Conservation (phyloP, 23 red algal genomes). For the Gracilaria gracilis region DNA sequence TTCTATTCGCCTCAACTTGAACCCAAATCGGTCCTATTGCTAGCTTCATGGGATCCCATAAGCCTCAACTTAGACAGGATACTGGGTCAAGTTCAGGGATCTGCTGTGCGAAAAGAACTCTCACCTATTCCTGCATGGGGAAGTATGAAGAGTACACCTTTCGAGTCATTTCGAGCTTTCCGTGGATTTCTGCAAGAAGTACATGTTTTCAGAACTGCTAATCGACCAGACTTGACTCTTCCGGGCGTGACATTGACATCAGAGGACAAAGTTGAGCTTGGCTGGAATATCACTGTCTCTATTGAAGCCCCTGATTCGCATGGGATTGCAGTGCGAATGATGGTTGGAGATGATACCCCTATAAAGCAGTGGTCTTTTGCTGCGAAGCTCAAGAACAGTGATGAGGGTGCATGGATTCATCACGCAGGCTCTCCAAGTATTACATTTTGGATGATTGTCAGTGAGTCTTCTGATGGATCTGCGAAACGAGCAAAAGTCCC, state of each 20-base stretch:
- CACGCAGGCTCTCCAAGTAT: slow-evolving; percentile 36
- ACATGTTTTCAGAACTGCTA: slow-evolving; percentile 24
- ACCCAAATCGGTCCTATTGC: slow-evolving; percentile 11
- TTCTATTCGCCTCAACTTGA: slow-evolving; percentile 52
- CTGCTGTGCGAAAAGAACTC: not conserved
- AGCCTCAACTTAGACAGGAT: slow-evolving; percentile 16
- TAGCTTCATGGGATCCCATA: slow-evolving; percentile 33
- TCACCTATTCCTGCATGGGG: slow-evolving; percentile 35
- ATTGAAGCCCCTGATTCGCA: slow-evolving; percentile 44
- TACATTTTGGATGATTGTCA: slow-evolving; percentile 45
- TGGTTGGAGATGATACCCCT: not conserved
- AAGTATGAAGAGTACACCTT: slow-evolving; percentile 32
- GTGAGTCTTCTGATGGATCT: not conserved
- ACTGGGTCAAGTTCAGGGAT: not conserved
- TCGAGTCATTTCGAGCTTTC: slow-evolving; percentile 49
- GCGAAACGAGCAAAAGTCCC: slow-evolving; percentile 18
- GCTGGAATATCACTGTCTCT: slow-evolving; percentile 47
- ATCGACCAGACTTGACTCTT: slow-evolving; percentile 16
- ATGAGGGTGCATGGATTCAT: slow-evolving; percentile 39
- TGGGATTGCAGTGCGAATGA: slow-evolving; percentile 42
- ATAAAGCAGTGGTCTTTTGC: slow-evolving; percentile 49
- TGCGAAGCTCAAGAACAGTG: not conserved
- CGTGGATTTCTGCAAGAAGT: slow-evolving; percentile 33
- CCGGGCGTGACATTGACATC: slow-evolving; percentile 25
- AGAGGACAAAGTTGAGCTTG: slow-evolving; percentile 44